Percentiles rank a stretch among this genome's conserved stretches.
Conservation (phyloP, 371 early-diverging fungal genomes). For the Rhizopus arrhizus region DNA sequence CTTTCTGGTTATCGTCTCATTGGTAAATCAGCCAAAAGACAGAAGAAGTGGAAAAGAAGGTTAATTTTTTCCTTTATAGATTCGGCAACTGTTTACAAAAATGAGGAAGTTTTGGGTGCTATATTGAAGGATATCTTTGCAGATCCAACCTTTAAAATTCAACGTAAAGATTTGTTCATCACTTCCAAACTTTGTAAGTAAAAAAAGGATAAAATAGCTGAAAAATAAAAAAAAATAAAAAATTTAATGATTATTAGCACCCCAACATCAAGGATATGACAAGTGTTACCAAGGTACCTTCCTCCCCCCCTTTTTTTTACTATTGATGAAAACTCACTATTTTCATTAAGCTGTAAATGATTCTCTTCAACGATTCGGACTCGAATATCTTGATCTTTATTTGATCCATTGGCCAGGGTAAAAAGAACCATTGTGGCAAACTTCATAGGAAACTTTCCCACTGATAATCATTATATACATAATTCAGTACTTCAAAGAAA, state of each 20-base stretch:
- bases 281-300: conserved; percentile 56
- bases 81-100: conserved; percentile 80
- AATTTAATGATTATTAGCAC: conserved; percentile 51
- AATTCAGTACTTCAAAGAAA: conserved; percentile 37
- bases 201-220: not conserved
- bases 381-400: conserved; percentile 81
- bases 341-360: conserved; percentile 46
- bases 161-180: conserved; percentile 88
- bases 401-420: conserved; percentile 71
- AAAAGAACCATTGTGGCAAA: not conserved
- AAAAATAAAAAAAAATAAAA: not conserved
- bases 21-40: conserved; percentile 44
- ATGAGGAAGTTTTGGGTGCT: conserved; percentile 82
- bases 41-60: not conserved
- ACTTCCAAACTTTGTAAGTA: conserved; percentile 88
- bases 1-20: conserved; percentile 70
- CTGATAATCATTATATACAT: not conserved
- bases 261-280: conserved; percentile 81
- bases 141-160: conserved; percentile 54
- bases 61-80: conserved; percentile 34
- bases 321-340: too few species aligned
- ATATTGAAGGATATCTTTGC: conserved; percentile 66
- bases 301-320: not conserved
- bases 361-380: conserved; percentile 62
- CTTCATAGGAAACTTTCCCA: not conserved